Evolutionary conservation across 495 filamentous ascomycete genomes (phyloP), one percentile per base, ranked within the genome.

Genomic region (Aspergillus biplanus): DNA sequence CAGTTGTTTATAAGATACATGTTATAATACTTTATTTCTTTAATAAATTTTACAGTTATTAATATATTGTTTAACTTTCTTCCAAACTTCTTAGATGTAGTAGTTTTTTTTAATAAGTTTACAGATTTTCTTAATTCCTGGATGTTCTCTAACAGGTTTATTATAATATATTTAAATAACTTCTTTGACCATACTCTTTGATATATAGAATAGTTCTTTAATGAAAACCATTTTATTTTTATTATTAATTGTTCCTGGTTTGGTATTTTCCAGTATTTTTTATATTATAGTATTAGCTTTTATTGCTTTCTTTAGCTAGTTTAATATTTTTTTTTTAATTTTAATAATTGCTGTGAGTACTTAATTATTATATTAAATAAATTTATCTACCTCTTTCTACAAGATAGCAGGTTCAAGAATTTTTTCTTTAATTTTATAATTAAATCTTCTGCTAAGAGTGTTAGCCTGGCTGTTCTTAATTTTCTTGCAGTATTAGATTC

Each of bases 301-400:
- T 6, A 39, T 39, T 39, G 6, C 6, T 39, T 39, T 12, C 35
- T 12, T 6, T 39, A 12, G 35, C 35, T 39, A 6, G 6, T 39
- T 12, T 39, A 39, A 12, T 39, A 39, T 39, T 39, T 58, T 15
- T 46, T 11, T 46, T 46, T 4, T 46, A 46, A 32, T 21, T 58
- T 15, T 58, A 46, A 35, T 46, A 46, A 12, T 46, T 16, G 47
- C 18, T 46, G n/a, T 46, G 32, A 58, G 12, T 9, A 46, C 27
- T 46, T 58, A 46, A 46, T 8, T 16, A 21, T 58, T 46, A 46
- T 58, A 33, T 58, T 46, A 6, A 12, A 39, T 39, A 6, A 39
- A 6, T 39, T 12, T 12, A 6, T 39, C 35, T 12, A 6, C 12
- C 6, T 39, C 35, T 39, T 6, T 39, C 35, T 39, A 39, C 12